Base-by-base conservation (phyloP, 192 early-diverging fungal genomes). In the Mortierella antarctica region DNA sequence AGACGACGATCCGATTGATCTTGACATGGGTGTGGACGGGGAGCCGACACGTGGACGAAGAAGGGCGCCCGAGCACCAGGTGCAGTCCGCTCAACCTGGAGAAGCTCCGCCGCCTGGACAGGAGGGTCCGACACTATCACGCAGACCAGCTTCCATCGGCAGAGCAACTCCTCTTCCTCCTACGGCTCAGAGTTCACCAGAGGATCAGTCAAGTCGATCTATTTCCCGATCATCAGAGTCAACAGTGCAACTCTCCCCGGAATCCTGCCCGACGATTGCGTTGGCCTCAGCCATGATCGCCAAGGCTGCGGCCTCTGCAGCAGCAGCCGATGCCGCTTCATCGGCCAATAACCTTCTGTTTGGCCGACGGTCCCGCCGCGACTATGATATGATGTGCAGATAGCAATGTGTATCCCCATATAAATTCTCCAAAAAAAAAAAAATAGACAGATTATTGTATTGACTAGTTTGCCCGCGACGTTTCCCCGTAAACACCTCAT, bases 331-430 rank as follows among this genome's bases (percentile, higher is more conserved):
- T 63, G 76, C 76, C 17, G 70, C 63, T 14, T 39, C 70, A 17
- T 63, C 76, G 9, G 68, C 65, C 18, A 65, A 71, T 21, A 63
- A 18, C 14, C 45, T 78, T 5, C 44, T 78, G 21, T 78, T 64
- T 54, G 67, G 62, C 17, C 62, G 76, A n/a, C 62, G 70, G 3
- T 10, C 46, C 20, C 69, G 65, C 17, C 76, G 76, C 21, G 76
- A 80, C 12, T 80, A 80, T 54, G 76, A 80, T 40, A 71, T 71
- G 65, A 80, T 80, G 70, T 80, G 76, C 39, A 51, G 9, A 49
- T 40, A 67, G 40, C 41, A 31, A 20, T 2, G 15, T 12, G 45
- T 15, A 46, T 39, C 18, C 39, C 42, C 42, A 44, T 31, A 42
- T 57, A 12, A 11, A 52, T n/a, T 64, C 18, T n/a, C 15, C 15